Evolutionary conservation across 257 asterid species (phyloP).

Genomic region (Avicennia marina): DNA sequence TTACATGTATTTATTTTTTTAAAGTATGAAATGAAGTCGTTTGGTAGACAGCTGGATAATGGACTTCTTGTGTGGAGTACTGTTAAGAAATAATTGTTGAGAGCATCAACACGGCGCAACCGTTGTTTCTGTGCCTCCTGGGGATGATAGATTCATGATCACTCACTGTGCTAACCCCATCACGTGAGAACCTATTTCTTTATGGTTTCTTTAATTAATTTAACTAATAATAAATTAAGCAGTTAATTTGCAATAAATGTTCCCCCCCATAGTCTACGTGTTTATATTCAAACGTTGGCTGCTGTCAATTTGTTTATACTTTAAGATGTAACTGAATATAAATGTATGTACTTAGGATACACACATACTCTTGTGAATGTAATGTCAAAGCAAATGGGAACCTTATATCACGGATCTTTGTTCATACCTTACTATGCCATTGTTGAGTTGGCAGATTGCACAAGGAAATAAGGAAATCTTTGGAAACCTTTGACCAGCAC

Average conservation of each 20-base stretch:
- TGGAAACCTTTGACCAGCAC: constrained; percentile 16
- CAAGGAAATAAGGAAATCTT: constrained; percentile 12
- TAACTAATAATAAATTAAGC: background rate
- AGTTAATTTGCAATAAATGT: too few species aligned
- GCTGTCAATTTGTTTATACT: background rate
- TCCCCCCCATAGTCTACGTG: too few species aligned
- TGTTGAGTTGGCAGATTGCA: constrained; percentile 8
- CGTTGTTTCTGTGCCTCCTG: too few species aligned
- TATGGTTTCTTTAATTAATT: background rate
- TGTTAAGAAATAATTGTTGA: background rate
- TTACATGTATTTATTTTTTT: background rate
- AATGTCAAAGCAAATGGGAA: too few species aligned
- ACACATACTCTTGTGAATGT: background rate
- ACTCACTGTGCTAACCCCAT: background rate
- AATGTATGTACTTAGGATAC: background rate
- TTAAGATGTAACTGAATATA: background rate
- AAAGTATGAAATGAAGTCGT: too few species aligned
- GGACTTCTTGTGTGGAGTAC: background rate
- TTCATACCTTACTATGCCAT: background rate
- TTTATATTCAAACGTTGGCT: background rate
- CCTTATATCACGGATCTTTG: too few species aligned
- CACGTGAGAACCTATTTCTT: too few species aligned
- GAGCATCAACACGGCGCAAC: background rate
- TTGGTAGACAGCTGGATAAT: constrained; percentile 4
- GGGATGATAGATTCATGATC: background rate